Base-by-base conservation (phyloP, 768 basidiomycete genomes). In the Suillus americanus region DNA sequence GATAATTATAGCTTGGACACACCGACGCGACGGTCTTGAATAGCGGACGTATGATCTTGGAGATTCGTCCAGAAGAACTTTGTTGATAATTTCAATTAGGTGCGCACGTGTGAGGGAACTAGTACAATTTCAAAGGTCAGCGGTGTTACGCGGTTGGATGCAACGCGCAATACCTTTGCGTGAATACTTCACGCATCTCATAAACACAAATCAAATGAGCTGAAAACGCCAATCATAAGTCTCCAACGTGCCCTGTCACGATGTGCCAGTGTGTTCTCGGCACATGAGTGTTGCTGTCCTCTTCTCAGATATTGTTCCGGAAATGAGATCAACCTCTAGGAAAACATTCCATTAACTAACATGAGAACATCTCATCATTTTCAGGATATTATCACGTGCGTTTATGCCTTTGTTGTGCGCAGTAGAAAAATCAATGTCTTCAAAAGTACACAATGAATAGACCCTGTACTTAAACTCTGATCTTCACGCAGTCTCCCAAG, bases 401-500 rank as follows among this genome's bases (percentile, higher is more conserved):
- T 7, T 60, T 33, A 30, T 33, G 4, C 28, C 18, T 53, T 30
- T 30, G 28, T 30, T 30, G 48, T 3, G 51, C 18, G 18, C 28
- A 53, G 2, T 25, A 53, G 18, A 18, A 18, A 25, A 8, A 48
- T 25, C 12, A 13, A 50, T 46, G 23, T 28, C 13, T 16, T 25
- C 9, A 18, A 10, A 12, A 5, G 9, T 18, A 57, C 10, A 40
- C 25, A 8, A 25, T 16, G n/a, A 0, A 56, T 16, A 62, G 74
- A 10, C 65, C 62, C 9, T 81, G 75, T 10, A 74, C 9, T 68
- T 67, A 0, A 72, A 69, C 2, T 82, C 60, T 1, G 79, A 66
- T 63, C 79, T 75, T 7, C 75, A 69, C 9, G 67, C 67, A 62
- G 76, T 79, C 1, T 78, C 74, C 81, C 80, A 45, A 33, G 14